Base-by-base conservation (phyloP, 768 basidiomycete genomes). In the Naganishia onofrii region DNA sequence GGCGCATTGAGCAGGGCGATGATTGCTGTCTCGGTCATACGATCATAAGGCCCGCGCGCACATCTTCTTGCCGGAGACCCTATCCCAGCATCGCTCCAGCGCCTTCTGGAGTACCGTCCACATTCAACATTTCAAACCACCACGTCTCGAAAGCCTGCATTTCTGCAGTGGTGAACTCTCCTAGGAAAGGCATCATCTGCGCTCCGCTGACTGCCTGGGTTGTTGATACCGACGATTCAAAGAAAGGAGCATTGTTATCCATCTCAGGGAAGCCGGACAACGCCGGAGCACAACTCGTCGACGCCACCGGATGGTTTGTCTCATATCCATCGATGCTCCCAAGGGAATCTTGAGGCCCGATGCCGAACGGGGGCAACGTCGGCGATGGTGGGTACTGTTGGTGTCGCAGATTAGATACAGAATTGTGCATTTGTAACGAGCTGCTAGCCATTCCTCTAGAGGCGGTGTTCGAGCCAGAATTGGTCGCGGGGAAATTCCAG, bases 61-160 rank as follows among this genome's bases (percentile, higher is more conserved):
- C 4, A 3, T n/a, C 7, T 13, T 51, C 48, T 4, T 13, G n/a
- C 3, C 15, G 21, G 21, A 26, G 23, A 3, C 48, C n/a, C 48
- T 51, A 51, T 51, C 48, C 48, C 48, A 26, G n/a, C 48, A 51
- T 51, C 23, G 23, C 48, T 13, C 48, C 48, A 26, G 13, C 6
- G n/a, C 48, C 48, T 26, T 58, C 57, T 23, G 60, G 60, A 34
- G 60, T 63, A 15, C 42, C 60, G 34, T 63, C 60, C 36, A 12
- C 42, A 42, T 63, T 42, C 36, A 63, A 17, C 60, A 63, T 63
- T 21, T 63, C 60, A 46, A 46, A 63, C 60, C 60, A 63, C 60
- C 60, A 63, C 36, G 60, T 44, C 60, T 63, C 60, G 23, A 63
- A 63, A 17, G 60, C 60, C 42, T 36, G 36, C 60, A 63, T 63